Conservation (phyloP, 2,329 filamentous ascomycete genomes). For the Fusarium coicis region DNA sequence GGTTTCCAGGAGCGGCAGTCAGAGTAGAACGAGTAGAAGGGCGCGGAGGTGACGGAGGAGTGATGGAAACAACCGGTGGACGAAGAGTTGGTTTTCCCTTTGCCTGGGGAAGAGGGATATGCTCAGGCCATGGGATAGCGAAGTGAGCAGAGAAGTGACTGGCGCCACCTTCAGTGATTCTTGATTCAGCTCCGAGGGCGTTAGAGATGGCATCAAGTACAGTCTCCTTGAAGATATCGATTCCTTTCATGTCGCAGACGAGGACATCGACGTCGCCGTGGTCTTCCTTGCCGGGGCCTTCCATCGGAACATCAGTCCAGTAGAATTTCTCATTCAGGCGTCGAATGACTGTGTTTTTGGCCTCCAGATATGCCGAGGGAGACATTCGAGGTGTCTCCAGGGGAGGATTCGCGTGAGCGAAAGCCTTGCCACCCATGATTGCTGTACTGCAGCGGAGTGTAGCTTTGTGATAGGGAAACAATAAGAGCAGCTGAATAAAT, state of each 20-base stretch:
- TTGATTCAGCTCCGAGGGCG: conserved; percentile 58
- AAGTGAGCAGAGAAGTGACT: conserved; percentile 53
- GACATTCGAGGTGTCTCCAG: conserved; percentile 75
- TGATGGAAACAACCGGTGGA: not conserved
- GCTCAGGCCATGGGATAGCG: conserved; percentile 66
- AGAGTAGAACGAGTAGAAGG: not conserved
- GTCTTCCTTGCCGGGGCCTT: conserved; percentile 74
- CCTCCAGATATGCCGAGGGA: conserved; percentile 62
- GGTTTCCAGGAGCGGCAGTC: not conserved
- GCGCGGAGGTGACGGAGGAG: not conserved
- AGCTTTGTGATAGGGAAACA: not conserved
- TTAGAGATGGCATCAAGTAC: conserved; percentile 44
- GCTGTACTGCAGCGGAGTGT: not conserved
- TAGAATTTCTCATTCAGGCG: conserved; percentile 60
- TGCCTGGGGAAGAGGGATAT: conserved; percentile 5
- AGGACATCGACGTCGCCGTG: conserved; percentile 81
- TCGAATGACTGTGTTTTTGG: conserved; percentile 59
- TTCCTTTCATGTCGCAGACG: conserved; percentile 54
- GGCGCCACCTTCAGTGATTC: conserved; percentile 43
- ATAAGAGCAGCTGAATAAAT: not conserved
- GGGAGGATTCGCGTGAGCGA: conserved; percentile 57
- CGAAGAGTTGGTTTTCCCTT: not conserved
- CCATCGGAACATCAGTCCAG: conserved; percentile 69
- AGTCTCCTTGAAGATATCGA: conserved; percentile 9
- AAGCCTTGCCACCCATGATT: conserved; percentile 74